A percentile compares a stretch with the other conserved stretches of the same genome.
phyloP scores from a whole-genome alignment of 148 eudicot species.

The Cornus controversa region DNA sequence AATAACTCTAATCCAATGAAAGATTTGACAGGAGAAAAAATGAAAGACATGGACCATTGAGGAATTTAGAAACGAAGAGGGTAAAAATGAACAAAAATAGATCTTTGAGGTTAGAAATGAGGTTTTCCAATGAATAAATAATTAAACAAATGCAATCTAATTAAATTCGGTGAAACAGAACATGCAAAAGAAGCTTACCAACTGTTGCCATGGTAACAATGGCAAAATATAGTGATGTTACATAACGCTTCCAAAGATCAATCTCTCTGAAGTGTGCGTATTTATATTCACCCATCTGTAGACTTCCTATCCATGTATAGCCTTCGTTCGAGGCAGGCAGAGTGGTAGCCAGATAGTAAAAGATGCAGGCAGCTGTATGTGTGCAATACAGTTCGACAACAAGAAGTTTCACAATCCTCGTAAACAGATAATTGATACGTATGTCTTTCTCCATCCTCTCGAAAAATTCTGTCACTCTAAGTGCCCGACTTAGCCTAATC shows the following conservation, averaged over 20 bases:
- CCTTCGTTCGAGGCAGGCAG: slow-evolving; percentile 36
- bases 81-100: background rate
- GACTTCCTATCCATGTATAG: slow-evolving; percentile 48
- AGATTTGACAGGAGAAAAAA: background rate
- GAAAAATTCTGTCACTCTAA: slow-evolving; percentile 34
- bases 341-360: slow-evolving; percentile 44
- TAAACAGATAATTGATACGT: slow-evolving; percentile 37
- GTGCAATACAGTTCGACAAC: slow-evolving; percentile 47
- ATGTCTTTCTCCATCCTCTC: slow-evolving; percentile 39
- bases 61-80: background rate
- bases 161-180: background rate
- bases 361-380: slow-evolving; percentile 47
- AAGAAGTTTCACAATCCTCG: slow-evolving; percentile 39
- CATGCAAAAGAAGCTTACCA: slow-evolving; percentile 23
- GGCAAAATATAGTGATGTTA: slow-evolving; percentile 39
- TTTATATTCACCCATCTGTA: slow-evolving; percentile 36
- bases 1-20: background rate
- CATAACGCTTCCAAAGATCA: slow-evolving; percentile 39
- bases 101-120: too few relatives aligned
- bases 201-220: slow-evolving; percentile 48
- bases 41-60: background rate
- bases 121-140: background rate
- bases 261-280: slow-evolving; percentile 38
- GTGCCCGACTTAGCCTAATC: slow-evolving; percentile 40
- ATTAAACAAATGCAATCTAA: background rate